Conservation (phyloP, 75 land plant genomes). For the Pseudotsuga menziesii region DNA sequence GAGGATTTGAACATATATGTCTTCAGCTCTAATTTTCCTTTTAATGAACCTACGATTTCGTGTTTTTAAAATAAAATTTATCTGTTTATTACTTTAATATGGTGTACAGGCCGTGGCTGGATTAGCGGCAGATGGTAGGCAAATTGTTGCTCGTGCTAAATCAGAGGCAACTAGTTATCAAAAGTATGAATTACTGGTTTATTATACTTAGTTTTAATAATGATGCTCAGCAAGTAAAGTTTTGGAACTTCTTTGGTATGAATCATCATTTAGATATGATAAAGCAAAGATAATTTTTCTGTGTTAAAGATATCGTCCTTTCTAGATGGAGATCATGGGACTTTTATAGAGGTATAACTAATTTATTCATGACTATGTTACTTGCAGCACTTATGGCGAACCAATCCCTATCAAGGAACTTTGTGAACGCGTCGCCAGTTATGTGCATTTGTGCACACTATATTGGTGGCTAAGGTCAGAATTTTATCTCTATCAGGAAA, state of each 20-base stretch:
- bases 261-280: background rate
- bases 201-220: background rate
- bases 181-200: constrained; percentile 18
- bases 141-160: constrained; percentile 91
- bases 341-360: background rate
- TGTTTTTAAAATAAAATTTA: background rate
- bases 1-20: background rate
- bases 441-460: constrained; percentile 95
- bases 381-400: constrained; percentile 84
- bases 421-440: constrained; percentile 93
- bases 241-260: background rate
- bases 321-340: background rate
- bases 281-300: background rate
- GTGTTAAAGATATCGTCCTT: background rate
- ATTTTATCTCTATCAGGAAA: background rate
- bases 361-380: background rate
- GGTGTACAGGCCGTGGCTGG: constrained; percentile 88
- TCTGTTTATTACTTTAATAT: background rate
- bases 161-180: constrained; percentile 78
- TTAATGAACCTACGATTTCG: background rate
- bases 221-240: background rate
- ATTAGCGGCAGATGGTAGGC: constrained; percentile 96
- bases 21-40: background rate
- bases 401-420: constrained; percentile 89
- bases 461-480: constrained; percentile 98